These are phyloP conservation scores for Fusarium camptoceras DNA, from an alignment of 2,329 filamentous ascomycete species.

Conservation along the genomic window DNA sequence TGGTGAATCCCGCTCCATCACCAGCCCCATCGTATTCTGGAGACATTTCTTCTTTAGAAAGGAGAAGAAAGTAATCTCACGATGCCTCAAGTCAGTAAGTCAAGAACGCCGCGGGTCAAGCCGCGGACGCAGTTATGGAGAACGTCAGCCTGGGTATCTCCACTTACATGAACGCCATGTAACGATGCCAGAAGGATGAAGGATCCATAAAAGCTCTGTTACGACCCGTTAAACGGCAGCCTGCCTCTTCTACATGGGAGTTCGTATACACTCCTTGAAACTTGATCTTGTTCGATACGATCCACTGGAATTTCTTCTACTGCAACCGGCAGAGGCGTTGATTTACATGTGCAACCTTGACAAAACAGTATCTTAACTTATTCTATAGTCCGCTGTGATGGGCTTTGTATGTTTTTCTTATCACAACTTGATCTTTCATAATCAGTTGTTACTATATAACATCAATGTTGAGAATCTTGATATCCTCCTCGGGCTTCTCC, in stretches of 20 bases:
- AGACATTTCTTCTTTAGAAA: background rate
- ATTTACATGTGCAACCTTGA: background rate
- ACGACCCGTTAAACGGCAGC: too few species aligned
- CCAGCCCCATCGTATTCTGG: background rate
- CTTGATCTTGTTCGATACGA: background rate
- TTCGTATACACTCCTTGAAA: background rate
- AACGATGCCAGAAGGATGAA: background rate
- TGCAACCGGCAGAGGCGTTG: background rate
- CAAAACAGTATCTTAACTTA: background rate
- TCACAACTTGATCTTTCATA: background rate
- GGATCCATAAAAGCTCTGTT: background rate
- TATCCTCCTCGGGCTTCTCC: constrained; percentile 96
- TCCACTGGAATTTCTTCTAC: background rate
- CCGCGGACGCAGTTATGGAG: background rate
- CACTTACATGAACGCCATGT: background rate
- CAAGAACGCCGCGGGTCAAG: background rate
- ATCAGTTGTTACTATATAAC: constrained; percentile 55
- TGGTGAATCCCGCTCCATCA: background rate
- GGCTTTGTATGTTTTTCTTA: background rate
- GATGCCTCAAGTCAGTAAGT: background rate
- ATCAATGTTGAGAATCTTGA: constrained; percentile 94
- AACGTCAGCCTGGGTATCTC: background rate
- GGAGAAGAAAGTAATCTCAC: background rate
- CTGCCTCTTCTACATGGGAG: background rate
- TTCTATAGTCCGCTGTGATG: background rate